These are phyloP conservation scores for Metschnikowia matae DNA, from an alignment of 805 yeast genomes.

Conservation along the genomic window DNA sequence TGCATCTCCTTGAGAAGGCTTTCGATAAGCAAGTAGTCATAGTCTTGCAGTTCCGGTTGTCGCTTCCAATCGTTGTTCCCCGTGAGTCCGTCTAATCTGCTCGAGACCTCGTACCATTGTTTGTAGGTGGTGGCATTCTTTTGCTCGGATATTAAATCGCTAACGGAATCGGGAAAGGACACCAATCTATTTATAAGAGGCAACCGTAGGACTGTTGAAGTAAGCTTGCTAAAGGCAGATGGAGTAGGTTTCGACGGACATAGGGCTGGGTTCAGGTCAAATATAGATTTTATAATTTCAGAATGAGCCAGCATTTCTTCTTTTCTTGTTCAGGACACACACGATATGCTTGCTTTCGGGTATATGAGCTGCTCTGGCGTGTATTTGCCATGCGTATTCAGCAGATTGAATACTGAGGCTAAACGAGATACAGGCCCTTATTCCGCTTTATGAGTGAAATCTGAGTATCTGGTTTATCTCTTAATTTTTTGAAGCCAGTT, in stretches of 20 bases:
- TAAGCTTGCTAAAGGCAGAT: conserved; percentile 1
- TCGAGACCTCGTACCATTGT: conserved; percentile 67
- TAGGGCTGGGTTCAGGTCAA: conserved; percentile 13
- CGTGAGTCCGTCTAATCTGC: conserved; percentile 58
- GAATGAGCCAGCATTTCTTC: conserved; percentile 8
- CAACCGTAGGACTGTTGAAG: conserved; percentile 6
- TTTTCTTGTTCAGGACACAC: background rate
- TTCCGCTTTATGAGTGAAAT: background rate
- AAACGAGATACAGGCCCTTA: too few relatives aligned
- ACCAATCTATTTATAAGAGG: conserved; percentile 13
- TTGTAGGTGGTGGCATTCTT: conserved; percentile 39
- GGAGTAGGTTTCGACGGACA: conserved; percentile 7
- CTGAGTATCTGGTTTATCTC: background rate
- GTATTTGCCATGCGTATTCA: background rate
- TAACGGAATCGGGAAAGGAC: conserved; percentile 3
- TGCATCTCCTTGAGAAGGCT: conserved; percentile 52
- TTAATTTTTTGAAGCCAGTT: background rate
- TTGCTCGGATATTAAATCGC: conserved; percentile 25
- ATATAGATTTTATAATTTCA: conserved; percentile 15
- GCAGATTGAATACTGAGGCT: background rate
- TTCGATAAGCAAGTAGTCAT: conserved; percentile 64
- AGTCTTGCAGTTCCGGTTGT: conserved; percentile 55
- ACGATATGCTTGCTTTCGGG: background rate
- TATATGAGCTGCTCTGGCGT: background rate
- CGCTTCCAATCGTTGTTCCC: conserved; percentile 73